Evolutionary conservation across 306 rosid species (phyloP).

Genomic region (Dicorynia guianensis): DNA sequence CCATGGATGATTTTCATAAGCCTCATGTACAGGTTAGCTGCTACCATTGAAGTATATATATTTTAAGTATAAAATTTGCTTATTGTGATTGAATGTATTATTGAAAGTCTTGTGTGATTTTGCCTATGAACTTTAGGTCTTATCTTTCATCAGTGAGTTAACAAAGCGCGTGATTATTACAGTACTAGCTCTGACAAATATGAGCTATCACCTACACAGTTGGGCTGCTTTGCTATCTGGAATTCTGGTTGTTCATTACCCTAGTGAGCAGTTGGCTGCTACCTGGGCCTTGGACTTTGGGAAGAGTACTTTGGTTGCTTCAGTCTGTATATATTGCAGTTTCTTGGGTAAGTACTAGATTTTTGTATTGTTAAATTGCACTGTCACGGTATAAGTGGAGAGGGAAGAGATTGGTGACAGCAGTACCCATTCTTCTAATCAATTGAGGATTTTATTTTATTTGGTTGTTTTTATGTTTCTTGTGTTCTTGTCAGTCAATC

Average conservation of each 20-base stretch:
- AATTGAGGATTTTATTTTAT: not conserved
- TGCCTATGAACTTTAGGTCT: slow-evolving; percentile 3
- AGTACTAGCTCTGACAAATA: not conserved
- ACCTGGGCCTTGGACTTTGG: not conserved
- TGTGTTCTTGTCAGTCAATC: slow-evolving; percentile 1
- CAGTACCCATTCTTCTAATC: not conserved
- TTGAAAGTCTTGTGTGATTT: slow-evolving; percentile 2
- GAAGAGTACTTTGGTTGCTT: not conserved
- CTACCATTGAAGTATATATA: not conserved
- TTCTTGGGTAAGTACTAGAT: slow-evolving; percentile 1
- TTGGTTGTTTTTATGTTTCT: not conserved
- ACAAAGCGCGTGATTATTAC: not conserved
- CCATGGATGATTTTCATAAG: slow-evolving; percentile 97
- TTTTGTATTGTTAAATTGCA: not conserved
- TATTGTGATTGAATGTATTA: not conserved
- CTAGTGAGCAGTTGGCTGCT: not conserved
- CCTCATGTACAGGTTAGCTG: slow-evolving; percentile 91
- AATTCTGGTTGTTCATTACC: not conserved
- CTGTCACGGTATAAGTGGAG: not conserved
- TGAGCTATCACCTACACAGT: not conserved
- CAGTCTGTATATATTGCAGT: not conserved
- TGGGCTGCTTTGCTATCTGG: not conserved
- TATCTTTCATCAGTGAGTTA: not conserved
- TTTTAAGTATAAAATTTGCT: too few relatives aligned
- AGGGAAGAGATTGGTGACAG: not conserved